These are phyloP conservation scores for Phycomyces blakesleeanus DNA, from an alignment of 192 early-diverging fungal genomes.

Conservation along the genomic window DNA sequence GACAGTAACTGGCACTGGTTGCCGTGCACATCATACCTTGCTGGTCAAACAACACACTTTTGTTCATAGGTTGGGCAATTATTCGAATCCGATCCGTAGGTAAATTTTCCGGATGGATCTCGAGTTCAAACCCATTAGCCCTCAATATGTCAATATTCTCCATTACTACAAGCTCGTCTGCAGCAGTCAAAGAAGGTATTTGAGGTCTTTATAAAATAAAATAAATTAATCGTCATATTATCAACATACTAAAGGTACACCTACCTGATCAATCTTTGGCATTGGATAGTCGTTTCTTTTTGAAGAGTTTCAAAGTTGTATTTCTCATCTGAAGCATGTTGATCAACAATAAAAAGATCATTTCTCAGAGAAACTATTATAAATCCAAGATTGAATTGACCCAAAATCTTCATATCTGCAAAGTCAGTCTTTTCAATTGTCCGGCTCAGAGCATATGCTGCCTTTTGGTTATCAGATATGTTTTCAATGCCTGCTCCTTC, in stretches of 20 bases:
- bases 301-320: constrained; percentile 89
- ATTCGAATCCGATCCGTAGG: constrained; percentile 65
- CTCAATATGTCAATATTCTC: constrained; percentile 67
- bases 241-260: constrained; percentile 3
- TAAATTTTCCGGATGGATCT: constrained; percentile 50
- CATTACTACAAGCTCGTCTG: constrained; percentile 76
- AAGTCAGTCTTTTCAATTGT: constrained; percentile 81
- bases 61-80: constrained; percentile 70
- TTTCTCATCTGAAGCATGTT: constrained; percentile 98
- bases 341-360: constrained; percentile 94
- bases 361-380: constrained; percentile 73
- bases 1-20: not conserved
- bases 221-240: not conserved
- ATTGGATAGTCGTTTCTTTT: constrained; percentile 54
- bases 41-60: constrained; percentile 69
- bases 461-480: constrained; percentile 43
- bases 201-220: constrained; percentile 50
- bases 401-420: constrained; percentile 75
- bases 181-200: constrained; percentile 64
- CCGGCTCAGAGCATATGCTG: constrained; percentile 40
- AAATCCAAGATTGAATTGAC: constrained; percentile 98
- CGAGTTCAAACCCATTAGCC: constrained; percentile 80
- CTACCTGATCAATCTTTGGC: constrained; percentile 67
- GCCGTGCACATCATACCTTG: constrained; percentile 36
- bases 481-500: constrained; percentile 40